These are phyloP conservation scores for Puccinia polysora DNA, from an alignment of 1,284 basidiomycete species.

Conservation along the genomic window DNA sequence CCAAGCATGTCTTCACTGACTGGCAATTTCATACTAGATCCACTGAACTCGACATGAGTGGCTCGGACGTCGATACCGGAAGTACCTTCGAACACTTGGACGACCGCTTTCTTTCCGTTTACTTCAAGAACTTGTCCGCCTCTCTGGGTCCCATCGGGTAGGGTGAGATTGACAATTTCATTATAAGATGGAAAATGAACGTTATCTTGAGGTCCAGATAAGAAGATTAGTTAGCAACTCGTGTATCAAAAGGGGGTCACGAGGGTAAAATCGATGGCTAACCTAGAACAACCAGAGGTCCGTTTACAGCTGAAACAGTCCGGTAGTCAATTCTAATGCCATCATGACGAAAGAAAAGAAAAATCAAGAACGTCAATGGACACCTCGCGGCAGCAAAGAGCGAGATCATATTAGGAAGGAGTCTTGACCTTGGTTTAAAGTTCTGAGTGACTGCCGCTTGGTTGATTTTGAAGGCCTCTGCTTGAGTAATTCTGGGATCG, in stretches of 20 bases:
- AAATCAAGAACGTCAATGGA: conserved; percentile 44
- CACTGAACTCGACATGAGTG: conserved; percentile 97
- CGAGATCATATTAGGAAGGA: conserved; percentile 34
- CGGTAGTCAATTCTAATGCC: conserved; percentile 66
- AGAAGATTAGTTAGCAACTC: conserved; percentile 57
- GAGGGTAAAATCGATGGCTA: conserved; percentile 51
- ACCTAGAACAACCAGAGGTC: conserved; percentile 88
- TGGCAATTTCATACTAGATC: conserved; percentile 95
- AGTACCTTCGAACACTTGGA: conserved; percentile 98
- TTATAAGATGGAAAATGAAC: conserved; percentile 88
- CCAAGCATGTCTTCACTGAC: conserved; percentile 99
- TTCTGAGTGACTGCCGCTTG: conserved; percentile 78
- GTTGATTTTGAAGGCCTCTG: conserved; percentile 74
- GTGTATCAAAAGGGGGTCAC: conserved; percentile 7
- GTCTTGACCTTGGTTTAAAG: conserved; percentile 53
- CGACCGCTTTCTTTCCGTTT: conserved; percentile 96
- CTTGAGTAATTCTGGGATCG: conserved; percentile 57
- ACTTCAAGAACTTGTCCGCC: conserved; percentile 98
- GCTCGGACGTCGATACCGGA: conserved; percentile 95
- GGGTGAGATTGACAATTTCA: conserved; percentile 87
- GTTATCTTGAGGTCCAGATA: conserved; percentile 15
- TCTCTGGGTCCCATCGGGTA: conserved; percentile 90
- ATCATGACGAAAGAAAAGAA: conserved; percentile 42
- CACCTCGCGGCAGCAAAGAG: conserved; percentile 25
- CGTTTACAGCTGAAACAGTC: conserved; percentile 93